Evolutionary conservation across 768 basidiomycete genomes (phyloP), one percentile per base, ranked within the genome.

Genomic region (Psilocybe azurescens): DNA sequence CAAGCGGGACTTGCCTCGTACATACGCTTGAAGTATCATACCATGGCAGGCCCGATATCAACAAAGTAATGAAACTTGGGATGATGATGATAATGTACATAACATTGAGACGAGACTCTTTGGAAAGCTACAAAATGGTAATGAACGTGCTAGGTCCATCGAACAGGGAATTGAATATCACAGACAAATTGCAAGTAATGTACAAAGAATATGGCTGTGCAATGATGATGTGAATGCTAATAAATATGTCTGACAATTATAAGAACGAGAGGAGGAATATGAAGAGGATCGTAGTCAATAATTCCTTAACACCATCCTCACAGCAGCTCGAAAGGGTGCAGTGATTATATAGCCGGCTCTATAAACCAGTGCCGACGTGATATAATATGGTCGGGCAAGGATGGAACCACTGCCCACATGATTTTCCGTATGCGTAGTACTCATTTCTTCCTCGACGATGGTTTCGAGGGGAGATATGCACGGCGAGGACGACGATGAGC

Each of bases 261-360:
- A 30, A 36, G 3, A 18, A 30, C 3, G 32, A 53, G 36, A 53
- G 36, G 7, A 28, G 8, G 4, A 48, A 48, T 44, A 44, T 11
- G 39, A 10, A 32, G 14, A n/a, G 11, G 18, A 13, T 29, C 24
- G 9, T 33, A 9, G 44, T 66, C 62, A 77, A 69, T 77, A 77
- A 39, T 64, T 64, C 56, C 72, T 63, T 1, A 75, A 62, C 28
- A 78, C 66, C 78, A 79, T 77, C 52, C 78, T 66, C 11, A 70
- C 51, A 30, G 76, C 69, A 1, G 72, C 73, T 29, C 77, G 73
- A 14, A 78, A 56, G 8, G 78, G 78, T 44, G 75, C 53, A 7
- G 73, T 75, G 9, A 66, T 66, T 3, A 77, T 20, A 36, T 75
- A 73, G 16, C 77, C 76, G 18, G 71, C 53, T 16, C 69, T 66